Evolutionary conservation across 2,329 filamentous ascomycete species (phyloP).

Genomic region (Escovopsis sp.): DNA sequence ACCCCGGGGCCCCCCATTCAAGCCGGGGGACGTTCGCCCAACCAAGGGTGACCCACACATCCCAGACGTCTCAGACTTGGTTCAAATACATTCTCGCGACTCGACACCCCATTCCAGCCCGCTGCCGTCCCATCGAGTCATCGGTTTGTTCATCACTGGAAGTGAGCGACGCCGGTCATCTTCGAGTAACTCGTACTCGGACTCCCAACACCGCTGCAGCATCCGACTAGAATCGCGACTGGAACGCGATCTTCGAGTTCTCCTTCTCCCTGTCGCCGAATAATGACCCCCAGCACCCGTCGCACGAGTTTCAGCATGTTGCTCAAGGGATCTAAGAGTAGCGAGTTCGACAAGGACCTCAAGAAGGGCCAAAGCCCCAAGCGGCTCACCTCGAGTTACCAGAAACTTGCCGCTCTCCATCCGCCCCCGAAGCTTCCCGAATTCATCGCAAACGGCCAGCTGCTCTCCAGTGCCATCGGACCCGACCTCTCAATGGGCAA

Average conservation of each 20-base stretch:
- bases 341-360: conserved; percentile 43
- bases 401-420: conserved; percentile 31
- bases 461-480: conserved; percentile 28
- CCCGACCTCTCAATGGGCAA: conserved; percentile 44
- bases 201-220: neutral
- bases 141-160: neutral
- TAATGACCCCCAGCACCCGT: conserved; percentile 16
- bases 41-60: neutral
- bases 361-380: conserved; percentile 42
- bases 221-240: neutral
- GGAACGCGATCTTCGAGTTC: neutral
- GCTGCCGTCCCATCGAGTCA: neutral
- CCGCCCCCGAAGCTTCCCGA: conserved; percentile 36
- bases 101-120: neutral
- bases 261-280: neutral
- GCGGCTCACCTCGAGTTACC: conserved; percentile 35
- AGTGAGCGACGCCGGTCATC: neutral
- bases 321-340: conserved; percentile 52
- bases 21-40: neutral
- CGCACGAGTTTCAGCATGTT: conserved; percentile 40
- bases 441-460: conserved; percentile 32
- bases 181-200: no score
- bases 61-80: conserved; percentile 1
- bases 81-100: neutral
- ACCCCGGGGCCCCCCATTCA: neutral